Evolutionary conservation across 2,329 filamentous ascomycete genomes (phyloP).

Genomic region (Pestalotiopsis sp.): DNA sequence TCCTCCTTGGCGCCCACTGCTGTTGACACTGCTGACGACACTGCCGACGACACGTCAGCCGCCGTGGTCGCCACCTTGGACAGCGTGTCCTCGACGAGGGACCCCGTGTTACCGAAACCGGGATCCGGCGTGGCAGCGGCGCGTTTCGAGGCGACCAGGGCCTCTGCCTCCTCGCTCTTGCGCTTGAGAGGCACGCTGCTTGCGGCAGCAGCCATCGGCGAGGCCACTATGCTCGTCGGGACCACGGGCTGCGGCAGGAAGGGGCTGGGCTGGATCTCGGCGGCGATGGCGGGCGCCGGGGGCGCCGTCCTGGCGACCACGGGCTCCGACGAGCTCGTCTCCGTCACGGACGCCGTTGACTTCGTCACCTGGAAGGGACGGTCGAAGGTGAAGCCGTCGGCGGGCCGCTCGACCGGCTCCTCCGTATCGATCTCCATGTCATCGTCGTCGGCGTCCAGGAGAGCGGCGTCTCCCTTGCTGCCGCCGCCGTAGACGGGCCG

Average conservation of each 20-base stretch:
- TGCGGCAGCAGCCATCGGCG: conserved; percentile 13
- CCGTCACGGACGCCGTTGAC: conserved; percentile 10
- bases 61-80: not conserved
- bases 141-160: conserved; percentile 37
- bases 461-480: conserved; percentile 30
- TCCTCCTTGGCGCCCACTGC: conserved; percentile 34
- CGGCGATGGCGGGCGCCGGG: conserved; percentile 10
- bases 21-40: not conserved
- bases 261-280: conserved; percentile 19
- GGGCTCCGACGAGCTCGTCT: not conserved
- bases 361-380: conserved; percentile 18
- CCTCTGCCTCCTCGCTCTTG: conserved; percentile 42
- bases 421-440: conserved; percentile 33
- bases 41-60: not conserved
- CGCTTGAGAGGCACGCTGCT: conserved; percentile 37
- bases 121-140: conserved; percentile 18
- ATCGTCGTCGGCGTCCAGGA: conserved; percentile 38
- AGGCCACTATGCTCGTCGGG: conserved; percentile 23
- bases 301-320: conserved; percentile 11
- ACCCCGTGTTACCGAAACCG: conserved; percentile 10
- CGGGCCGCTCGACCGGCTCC: conserved; percentile 22
- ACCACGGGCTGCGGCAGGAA: conserved; percentile 26
- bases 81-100: conserved; percentile 12
- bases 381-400: conserved; percentile 25
- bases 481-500: conserved; percentile 36